Evolutionary conservation across 2,329 filamentous ascomycete species (phyloP).

Genomic region (Botrytis aclada): DNA sequence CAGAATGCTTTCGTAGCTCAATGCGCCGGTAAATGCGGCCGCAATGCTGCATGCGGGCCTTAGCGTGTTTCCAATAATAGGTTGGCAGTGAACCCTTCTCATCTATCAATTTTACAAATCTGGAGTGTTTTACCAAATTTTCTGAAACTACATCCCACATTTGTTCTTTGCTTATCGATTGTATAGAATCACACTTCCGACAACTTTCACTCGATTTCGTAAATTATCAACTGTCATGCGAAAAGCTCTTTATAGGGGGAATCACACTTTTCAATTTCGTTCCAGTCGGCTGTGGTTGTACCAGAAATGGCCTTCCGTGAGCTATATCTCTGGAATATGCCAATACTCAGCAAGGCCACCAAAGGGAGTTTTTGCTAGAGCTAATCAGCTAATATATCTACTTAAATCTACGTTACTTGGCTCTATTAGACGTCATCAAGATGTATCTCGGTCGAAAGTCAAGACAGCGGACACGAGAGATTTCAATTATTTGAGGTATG

Average conservation of each 20-base stretch:
- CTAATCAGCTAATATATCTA: no score
- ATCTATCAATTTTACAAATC: not conserved
- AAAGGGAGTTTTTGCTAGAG: not conserved
- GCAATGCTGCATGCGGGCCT: conserved; percentile 2
- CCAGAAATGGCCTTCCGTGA: not conserved
- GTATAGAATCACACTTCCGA: not conserved
- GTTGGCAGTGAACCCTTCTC: not conserved
- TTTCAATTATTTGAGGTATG: not conserved
- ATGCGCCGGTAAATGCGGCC: conserved; percentile 1
- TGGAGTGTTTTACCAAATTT: not conserved
- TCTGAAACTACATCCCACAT: not conserved
- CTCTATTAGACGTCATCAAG: not conserved
- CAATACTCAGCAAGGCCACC: not conserved
- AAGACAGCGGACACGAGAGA: not conserved
- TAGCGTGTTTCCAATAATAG: conserved; percentile 6
- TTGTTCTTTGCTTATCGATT: not conserved
- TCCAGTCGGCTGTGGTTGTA: not conserved
- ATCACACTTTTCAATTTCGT: not conserved
- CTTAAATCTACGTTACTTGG: not conserved
- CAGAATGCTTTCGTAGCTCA: conserved; percentile 4
- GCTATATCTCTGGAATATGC: not conserved
- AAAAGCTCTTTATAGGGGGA: not conserved
- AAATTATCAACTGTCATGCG: not conserved
- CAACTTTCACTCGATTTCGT: not conserved
- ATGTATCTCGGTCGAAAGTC: not conserved